Evolutionary conservation across 2,329 filamentous ascomycete species (phyloP).

Genomic region (Ophiostoma tasmaniense): DNA sequence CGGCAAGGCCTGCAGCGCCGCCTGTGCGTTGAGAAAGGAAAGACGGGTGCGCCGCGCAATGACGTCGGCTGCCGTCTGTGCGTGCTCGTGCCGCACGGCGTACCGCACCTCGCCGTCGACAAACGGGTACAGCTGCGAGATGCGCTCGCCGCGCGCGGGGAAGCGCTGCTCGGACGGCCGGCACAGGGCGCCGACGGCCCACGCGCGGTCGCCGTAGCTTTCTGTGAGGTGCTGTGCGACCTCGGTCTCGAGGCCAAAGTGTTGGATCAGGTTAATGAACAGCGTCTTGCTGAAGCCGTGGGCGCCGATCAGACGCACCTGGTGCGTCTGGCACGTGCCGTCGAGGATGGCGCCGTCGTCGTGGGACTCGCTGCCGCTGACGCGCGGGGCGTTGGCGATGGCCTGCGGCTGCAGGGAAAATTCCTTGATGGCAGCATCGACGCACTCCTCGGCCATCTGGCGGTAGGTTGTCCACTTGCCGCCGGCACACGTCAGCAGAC

Average conservation of each 20-base stretch:
- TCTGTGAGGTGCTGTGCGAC: constrained; percentile 84
- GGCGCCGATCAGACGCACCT: constrained; percentile 63
- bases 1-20: constrained; percentile 77
- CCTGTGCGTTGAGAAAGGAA: constrained; percentile 86
- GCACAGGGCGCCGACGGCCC: constrained; percentile 79
- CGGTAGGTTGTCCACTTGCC: constrained; percentile 87
- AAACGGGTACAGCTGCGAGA: constrained; percentile 77
- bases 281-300: constrained; percentile 75
- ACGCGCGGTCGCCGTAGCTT: constrained; percentile 86
- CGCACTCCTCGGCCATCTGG: constrained; percentile 79
- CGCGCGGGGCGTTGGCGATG: constrained; percentile 44
- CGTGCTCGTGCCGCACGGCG: constrained; percentile 80
- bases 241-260: constrained; percentile 86
- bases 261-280: constrained; percentile 91
- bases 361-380: constrained; percentile 57
- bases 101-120: constrained; percentile 88
- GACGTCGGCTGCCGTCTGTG: constrained; percentile 82
- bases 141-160: constrained; percentile 72
- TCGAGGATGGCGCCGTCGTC: constrained; percentile 65
- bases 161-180: constrained; percentile 70
- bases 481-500: constrained; percentile 70
- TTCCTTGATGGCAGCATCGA: constrained; percentile 64
- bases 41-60: constrained; percentile 75
- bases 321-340: constrained; percentile 66
- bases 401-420: constrained; percentile 51